Conservation (phyloP, 2,329 filamentous ascomycete genomes). For the Ceratocystis destructans region DNA sequence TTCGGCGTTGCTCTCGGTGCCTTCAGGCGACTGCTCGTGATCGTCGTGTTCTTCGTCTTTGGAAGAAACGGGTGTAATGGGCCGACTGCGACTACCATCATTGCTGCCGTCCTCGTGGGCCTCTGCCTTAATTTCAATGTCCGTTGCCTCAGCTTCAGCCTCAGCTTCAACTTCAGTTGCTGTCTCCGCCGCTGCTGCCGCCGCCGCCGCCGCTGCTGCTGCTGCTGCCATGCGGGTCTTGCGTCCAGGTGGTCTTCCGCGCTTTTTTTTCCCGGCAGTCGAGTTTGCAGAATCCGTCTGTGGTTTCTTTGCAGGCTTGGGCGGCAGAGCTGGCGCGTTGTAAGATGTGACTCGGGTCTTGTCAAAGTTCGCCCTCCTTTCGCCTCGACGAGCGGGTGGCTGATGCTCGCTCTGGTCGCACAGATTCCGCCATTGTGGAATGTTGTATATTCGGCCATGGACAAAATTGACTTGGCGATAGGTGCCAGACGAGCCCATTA, state of each 20-base stretch:
- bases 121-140: conserved; percentile 22
- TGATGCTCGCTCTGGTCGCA: conserved; percentile 94
- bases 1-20: neutral
- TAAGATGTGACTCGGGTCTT: conserved; percentile 24
- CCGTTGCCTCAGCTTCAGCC: no score
- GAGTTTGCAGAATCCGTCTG: conserved; percentile 20
- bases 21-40: conserved; percentile 25
- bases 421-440: conserved; percentile 87
- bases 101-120: conserved; percentile 25
- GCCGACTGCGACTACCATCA: conserved; percentile 21
- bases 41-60: conserved; percentile 23
- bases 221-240: conserved; percentile 24
- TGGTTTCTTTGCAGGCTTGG: neutral
- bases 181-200: conserved; percentile 21
- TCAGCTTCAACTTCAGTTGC: neutral
- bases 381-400: conserved; percentile 78
- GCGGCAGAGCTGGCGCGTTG: neutral
- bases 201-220: conserved; percentile 30
- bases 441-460: conserved; percentile 88
- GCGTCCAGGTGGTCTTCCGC: conserved; percentile 28
- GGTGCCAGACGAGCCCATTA: conserved; percentile 86
- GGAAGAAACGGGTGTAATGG: conserved; percentile 6
- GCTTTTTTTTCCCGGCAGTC: conserved; percentile 28
- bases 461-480: conserved; percentile 97
- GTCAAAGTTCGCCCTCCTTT: conserved; percentile 52